Conservation (phyloP, 495 filamentous ascomycete genomes). For the Achaetomiella virescens region DNA sequence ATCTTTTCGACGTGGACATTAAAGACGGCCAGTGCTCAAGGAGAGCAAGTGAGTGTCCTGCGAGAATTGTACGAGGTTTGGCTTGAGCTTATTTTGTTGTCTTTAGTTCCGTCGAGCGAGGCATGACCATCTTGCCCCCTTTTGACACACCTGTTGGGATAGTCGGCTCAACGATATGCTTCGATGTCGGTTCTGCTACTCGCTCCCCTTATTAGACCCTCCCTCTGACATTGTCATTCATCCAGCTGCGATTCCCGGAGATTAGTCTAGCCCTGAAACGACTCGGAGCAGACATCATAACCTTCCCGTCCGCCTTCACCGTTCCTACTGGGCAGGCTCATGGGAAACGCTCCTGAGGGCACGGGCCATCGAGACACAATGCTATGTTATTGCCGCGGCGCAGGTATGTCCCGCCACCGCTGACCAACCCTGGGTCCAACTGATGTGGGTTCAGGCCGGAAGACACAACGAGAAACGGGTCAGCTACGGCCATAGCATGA, state of each 20-base stretch:
- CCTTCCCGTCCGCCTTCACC: conserved; percentile 89
- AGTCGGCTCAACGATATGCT: conserved; percentile 78
- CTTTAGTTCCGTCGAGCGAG: conserved; percentile 25
- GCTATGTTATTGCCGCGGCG: conserved; percentile 81
- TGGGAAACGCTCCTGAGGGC: conserved; percentile 75
- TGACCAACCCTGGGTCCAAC: not conserved
- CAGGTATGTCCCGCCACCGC: conserved; percentile 52
- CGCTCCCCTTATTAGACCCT: not conserved
- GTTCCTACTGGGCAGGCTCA: conserved; percentile 80
- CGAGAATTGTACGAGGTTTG: not conserved
- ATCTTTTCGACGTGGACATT: conserved; percentile 42
- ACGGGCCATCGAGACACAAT: conserved; percentile 84
- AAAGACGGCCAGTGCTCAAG: conserved; percentile 22
- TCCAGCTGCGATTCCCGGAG: conserved; percentile 67
- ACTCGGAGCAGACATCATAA: conserved; percentile 60
- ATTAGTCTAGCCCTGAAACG: conserved; percentile 54
- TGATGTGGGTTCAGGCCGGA: conserved; percentile 2
- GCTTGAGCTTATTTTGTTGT: not conserved
- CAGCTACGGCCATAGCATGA: conserved; percentile 86
- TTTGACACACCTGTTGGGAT: conserved; percentile 67
- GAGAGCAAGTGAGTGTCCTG: conserved; percentile 22
- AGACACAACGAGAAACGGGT: conserved; percentile 68
- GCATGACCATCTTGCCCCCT: conserved; percentile 45
- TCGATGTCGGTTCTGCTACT: conserved; percentile 52
- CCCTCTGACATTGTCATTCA: not conserved